These are phyloP conservation scores for Raphanus sativus DNA, from an alignment of 345 rosid species.

Conservation along the genomic window DNA sequence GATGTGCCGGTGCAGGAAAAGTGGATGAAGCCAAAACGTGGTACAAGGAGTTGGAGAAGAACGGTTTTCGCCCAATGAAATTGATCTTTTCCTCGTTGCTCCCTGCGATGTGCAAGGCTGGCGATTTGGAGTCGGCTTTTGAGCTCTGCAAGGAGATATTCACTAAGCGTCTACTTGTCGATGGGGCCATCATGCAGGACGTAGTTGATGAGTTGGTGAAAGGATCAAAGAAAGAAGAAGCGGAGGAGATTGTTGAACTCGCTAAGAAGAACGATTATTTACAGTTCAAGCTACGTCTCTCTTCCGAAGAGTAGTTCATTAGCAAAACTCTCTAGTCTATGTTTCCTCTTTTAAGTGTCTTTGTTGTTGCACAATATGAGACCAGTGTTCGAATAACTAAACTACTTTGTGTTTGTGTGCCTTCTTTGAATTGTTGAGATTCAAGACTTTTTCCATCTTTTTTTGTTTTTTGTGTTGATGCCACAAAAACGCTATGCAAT, in stretches of 20 bases:
- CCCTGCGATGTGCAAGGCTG: not conserved
- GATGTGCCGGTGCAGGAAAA: slow-evolving; percentile 48
- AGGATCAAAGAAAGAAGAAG: not conserved
- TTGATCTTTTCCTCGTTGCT: not conserved
- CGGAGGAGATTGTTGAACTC: not conserved
- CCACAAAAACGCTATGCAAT: not conserved
- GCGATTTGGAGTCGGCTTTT: not conserved
- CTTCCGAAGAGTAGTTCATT: slow-evolving; percentile 26
- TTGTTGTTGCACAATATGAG: slow-evolving; percentile 16
- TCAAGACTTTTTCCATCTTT: too few species aligned
- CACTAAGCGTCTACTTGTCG: not conserved
- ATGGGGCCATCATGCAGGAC: not conserved
- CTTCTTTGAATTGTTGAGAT: not conserved
- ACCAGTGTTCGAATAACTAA: slow-evolving; percentile 2
- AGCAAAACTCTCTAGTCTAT: not conserved
- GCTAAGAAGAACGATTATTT: not conserved
- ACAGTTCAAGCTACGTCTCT: not conserved
- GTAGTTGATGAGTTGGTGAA: not conserved
- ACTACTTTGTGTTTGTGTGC: slow-evolving; percentile 20
- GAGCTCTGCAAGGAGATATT: not conserved
- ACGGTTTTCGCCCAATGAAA: not conserved
- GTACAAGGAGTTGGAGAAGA: not conserved
- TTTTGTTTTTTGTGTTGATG: too few species aligned
- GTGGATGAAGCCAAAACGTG: slow-evolving; percentile 30
- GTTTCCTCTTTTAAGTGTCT: not conserved